phyloP scores from a whole-genome alignment of 441 rosid species.

The Gossypium aridum region DNA sequence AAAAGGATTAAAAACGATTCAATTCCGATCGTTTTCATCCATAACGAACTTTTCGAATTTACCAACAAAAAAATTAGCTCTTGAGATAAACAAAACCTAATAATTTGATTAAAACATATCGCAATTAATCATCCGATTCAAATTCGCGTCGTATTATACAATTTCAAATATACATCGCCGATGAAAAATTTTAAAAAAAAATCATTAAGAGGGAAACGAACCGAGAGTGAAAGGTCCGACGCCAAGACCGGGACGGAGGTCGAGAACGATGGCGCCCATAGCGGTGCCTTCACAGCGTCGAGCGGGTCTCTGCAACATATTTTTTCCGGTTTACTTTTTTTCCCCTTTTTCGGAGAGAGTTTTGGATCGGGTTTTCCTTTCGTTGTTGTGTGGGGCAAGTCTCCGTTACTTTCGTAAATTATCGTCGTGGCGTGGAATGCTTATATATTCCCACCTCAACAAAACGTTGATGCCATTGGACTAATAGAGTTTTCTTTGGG shows the following conservation, averaged over 20 bases:
- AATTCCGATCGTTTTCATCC: neutral
- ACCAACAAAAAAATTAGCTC: slow-evolving; percentile 11
- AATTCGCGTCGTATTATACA: neutral
- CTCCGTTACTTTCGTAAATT: slow-evolving; percentile 15
- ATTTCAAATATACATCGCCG: slow-evolving; percentile 2
- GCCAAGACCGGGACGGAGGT: slow-evolving; percentile 91
- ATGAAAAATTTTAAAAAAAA: neutral
- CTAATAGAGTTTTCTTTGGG: neutral
- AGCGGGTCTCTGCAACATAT: slow-evolving; percentile 58
- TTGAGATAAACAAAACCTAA: neutral
- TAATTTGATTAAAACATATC: neutral
- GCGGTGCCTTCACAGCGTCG: slow-evolving; percentile 96
- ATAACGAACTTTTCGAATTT: neutral
- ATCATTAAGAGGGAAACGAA: slow-evolving; percentile 20
- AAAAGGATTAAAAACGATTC: neutral
- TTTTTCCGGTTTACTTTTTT: neutral
- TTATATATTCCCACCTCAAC: slow-evolving; percentile 1
- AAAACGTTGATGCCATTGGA: neutral
- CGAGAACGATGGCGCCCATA: slow-evolving; percentile 91
- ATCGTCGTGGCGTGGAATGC: neutral
- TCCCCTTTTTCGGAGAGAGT: neutral
- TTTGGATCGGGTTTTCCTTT: neutral
- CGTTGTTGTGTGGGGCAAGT: neutral
- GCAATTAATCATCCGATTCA: neutral
- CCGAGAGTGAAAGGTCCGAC: slow-evolving; percentile 89